Evolutionary conservation across 73 alveolate genomes (phyloP).

Genomic region (Blepharisma stoltei): DNA sequence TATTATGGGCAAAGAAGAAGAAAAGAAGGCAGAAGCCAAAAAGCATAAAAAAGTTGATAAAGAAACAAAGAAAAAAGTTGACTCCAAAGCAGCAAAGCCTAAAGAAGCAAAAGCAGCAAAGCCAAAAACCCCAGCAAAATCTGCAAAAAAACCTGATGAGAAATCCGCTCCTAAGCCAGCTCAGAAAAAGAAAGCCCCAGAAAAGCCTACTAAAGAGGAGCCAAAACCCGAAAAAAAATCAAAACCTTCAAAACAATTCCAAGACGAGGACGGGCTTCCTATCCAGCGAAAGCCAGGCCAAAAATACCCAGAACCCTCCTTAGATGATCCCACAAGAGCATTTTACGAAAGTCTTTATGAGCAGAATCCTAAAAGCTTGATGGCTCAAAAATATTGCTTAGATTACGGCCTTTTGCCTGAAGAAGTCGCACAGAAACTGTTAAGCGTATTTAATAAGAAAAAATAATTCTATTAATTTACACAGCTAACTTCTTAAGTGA

Average conservation of each 20-base stretch:
- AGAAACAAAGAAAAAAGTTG: no score
- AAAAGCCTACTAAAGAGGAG: no score
- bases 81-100: no score
- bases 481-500: neutral
- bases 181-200: no score
- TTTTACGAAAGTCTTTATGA: constrained; percentile 83
- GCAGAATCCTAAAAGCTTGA: constrained; percentile 71
- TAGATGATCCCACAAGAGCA: constrained; percentile 82
- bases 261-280: neutral
- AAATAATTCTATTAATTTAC: neutral
- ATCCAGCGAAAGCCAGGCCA: constrained; percentile 26
- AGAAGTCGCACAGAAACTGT: constrained; percentile 54
- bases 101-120: no score
- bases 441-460: neutral
- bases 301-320: constrained; percentile 65
- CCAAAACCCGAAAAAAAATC: no score
- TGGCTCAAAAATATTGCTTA: constrained; percentile 83
- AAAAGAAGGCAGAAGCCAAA: no score
- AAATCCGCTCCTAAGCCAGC: no score
- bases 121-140: no score
- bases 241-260: neutral
- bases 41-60: no score
- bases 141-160: no score
- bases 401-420: constrained; percentile 77
- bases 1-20: no score